Evolutionary conservation across 2,329 filamentous ascomycete genomes (phyloP), one percentile per base, ranked within the genome.

Genomic region (Penicillium carneum): DNA sequence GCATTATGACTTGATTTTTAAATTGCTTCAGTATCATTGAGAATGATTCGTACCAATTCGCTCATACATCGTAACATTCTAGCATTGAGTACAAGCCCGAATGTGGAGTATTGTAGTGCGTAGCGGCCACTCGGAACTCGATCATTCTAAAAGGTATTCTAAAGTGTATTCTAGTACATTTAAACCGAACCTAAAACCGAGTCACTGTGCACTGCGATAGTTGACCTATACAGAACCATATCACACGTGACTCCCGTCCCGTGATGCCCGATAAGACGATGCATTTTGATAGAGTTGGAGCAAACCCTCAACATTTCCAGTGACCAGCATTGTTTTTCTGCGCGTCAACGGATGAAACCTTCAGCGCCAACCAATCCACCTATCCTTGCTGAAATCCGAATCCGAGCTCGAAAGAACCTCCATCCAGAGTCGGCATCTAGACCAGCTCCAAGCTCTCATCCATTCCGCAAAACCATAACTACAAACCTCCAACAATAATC

Each of bases 1-100:
- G 54, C 48, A 62, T 58, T 58, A 62, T 59, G 59, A 60, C 57
- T 49, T 56, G 43, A 56, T n/a, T 43, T 47, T 47, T 36, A 34
- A 33, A 14, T 26, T n/a, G 9, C 31, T 31, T 8, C 3, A n/a
- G 33, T 20, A 23, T 41, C 23, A 31, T 39, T 11, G 1, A n/a
- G 11, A 49, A n/a, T 39, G 7, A 9, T 26, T 26, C 33, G 16
- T 48, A 34, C 46, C 7, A 31, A 3, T 20, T 10, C 11, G 4
- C 20, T 34, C 31, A 23, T 23, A 16, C 12, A 23, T 26, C 5
- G 14, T 49, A 49, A 18, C 5, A 38, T 49, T 1, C 1, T 11
- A 14, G 14, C 9, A 20, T 33, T 9, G 10, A 23, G 11, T 4
- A 6, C 6, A 3, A n/a, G 12, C 6, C 12, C 14, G 0, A 6